A percentile compares a stretch with the other conserved stretches of the same genome.
Conservation (phyloP, 1,284 basidiomycete species). For the Boletellus deceptivus region DNA sequence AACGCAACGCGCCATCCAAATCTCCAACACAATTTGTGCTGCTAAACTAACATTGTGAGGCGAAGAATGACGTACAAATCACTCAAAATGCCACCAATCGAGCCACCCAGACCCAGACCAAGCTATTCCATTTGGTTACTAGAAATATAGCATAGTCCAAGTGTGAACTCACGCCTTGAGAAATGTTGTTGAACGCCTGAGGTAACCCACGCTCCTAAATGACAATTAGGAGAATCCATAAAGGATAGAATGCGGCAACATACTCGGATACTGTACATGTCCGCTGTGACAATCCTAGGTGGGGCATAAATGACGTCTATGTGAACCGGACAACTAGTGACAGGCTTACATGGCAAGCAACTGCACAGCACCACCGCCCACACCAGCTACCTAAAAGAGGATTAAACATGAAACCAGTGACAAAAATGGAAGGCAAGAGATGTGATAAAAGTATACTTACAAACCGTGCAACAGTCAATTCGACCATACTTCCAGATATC, state of each 20-base stretch:
- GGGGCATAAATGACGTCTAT: background rate
- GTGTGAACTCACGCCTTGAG: conserved; percentile 10
- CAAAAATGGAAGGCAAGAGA: background rate
- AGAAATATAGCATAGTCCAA: background rate
- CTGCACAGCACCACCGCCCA: conserved; percentile 18
- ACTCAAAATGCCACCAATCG: conserved; percentile 17
- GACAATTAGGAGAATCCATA: background rate
- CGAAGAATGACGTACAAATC: conserved; percentile 15
- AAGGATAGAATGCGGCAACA: background rate
- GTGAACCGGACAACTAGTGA: background rate
- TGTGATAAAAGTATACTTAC: conserved; percentile 6
- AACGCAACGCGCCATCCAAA: conserved; percentile 24
- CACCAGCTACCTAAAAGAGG: conserved; percentile 10
- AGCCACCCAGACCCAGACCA: conserved; percentile 21
- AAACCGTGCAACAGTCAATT: conserved; percentile 19
- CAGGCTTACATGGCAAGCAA: conserved; percentile 20
- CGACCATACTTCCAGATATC: conserved; percentile 16
- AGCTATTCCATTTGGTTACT: conserved; percentile 5
- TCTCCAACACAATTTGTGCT: conserved; percentile 1
- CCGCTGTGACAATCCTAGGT: conserved; percentile 20
- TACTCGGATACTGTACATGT: conserved; percentile 22
- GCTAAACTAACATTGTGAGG: background rate
- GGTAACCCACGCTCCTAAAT: conserved; percentile 17
- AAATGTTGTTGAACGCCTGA: conserved; percentile 18
- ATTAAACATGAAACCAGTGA: background rate